A percentile compares a stretch with the other conserved stretches of the same genome.
These are phyloP conservation scores for Camellia oleifera DNA, from an alignment of 179 eudicot species.

Conservation along the genomic window DNA sequence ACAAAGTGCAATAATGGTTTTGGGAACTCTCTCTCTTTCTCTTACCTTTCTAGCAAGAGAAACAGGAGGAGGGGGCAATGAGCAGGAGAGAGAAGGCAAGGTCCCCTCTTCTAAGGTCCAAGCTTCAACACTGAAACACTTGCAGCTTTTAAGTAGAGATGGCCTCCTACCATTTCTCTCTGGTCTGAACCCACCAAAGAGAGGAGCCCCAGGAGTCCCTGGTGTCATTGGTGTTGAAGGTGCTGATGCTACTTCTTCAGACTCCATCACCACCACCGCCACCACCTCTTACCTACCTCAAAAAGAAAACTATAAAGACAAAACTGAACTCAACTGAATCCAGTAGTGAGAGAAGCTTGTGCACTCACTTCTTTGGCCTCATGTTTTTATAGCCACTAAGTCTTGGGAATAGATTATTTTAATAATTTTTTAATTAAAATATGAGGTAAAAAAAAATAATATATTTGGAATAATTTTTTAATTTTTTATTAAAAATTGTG, in stretches of 20 bases:
- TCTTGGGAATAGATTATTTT: background rate
- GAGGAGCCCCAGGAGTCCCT: conserved; percentile 75
- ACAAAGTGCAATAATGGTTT: conserved; percentile 13
- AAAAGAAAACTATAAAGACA: background rate
- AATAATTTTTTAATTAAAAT: no score
- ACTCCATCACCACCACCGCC: conserved; percentile 36
- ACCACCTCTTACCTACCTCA: background rate
- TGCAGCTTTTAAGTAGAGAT: conserved; percentile 58
- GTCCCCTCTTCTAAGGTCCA: conserved; percentile 70
- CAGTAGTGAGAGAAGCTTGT: background rate
- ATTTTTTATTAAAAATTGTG: no score
- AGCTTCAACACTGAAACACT: conserved; percentile 61
- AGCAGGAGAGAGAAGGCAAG: conserved; percentile 67
- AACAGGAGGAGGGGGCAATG: conserved; percentile 68
- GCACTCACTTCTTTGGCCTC: background rate
- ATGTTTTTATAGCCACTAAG: background rate
- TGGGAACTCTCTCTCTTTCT: background rate
- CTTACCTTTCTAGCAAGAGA: conserved; percentile 81
- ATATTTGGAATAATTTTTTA: no score
- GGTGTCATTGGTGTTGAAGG: conserved; percentile 84
- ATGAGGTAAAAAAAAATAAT: no score
- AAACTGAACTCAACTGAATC: background rate
- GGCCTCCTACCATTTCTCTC: conserved; percentile 26
- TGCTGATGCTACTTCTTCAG: conserved; percentile 53
- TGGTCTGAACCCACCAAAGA: conserved; percentile 60